Conservation (phyloP, 139 green algal species). For the Chlamydomonas applanata region DNA sequence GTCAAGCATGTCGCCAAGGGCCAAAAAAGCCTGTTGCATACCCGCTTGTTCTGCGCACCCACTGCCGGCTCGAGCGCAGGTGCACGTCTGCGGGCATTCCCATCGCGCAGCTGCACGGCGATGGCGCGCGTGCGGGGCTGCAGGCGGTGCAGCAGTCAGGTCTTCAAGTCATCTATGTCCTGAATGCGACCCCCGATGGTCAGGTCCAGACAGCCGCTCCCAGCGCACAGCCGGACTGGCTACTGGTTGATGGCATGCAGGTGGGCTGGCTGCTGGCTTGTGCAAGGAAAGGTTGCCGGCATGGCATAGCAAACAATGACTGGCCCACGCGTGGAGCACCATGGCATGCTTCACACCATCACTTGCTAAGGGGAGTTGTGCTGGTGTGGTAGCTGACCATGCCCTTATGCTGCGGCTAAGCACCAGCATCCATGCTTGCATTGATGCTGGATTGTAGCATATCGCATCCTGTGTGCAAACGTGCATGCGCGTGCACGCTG, state of each 20-base stretch:
- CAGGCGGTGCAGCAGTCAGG: background rate
- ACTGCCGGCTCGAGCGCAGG: slow-evolving; percentile 13
- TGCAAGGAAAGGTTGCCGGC: background rate
- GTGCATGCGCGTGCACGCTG: no score
- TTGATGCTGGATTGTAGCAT: no score
- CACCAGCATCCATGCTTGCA: no score
- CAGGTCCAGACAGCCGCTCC: background rate
- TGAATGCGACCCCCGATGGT: slow-evolving; percentile 58
- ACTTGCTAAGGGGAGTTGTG: no score
- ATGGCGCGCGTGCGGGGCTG: slow-evolving; percentile 20
- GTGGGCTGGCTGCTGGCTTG: slow-evolving; percentile 7
- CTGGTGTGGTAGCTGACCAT: no score
- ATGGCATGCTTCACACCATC: no score
- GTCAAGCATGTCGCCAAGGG: no score
- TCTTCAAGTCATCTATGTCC: slow-evolving; percentile 68
- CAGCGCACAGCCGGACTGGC: slow-evolving; percentile 42
- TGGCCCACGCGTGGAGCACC: no score
- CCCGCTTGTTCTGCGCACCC: background rate
- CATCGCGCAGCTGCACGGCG: slow-evolving; percentile 52
- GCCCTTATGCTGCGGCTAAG: no score
- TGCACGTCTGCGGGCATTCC: slow-evolving; percentile 52
- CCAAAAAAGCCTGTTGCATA: no score
- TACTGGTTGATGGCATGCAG: slow-evolving; percentile 76
- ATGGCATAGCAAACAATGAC: no score
- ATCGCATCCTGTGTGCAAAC: no score